Base-by-base conservation (phyloP, 805 yeast genomes). In the Saccharomycopsis sp. region DNA sequence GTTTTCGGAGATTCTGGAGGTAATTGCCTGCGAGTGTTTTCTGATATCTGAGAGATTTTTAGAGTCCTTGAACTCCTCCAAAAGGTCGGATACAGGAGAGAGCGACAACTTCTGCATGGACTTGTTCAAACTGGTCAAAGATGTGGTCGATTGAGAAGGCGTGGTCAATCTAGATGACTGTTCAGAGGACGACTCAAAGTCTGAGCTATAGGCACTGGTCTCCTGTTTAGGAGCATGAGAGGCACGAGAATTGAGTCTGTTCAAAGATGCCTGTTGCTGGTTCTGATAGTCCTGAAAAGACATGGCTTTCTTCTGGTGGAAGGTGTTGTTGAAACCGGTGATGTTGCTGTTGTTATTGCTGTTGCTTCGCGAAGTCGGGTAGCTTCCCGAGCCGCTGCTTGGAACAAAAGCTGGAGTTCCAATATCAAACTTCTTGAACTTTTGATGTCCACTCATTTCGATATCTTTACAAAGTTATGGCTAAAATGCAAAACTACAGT, bases 61-160 rank as follows among this genome's bases (percentile, higher is more conserved):
- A 3, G 85, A 82, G 41, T 67, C 67, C 60, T 81, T 81, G 55
- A 89, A 74, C 25, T 75, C 74, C 25, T 70, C 72, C 63, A 92
- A 73, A 58, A 78, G 69, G 23, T 80, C 84, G 34, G 86, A 78
- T 59, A 90, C 75, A 22, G 97, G 96, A 8, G 87, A 74, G 47
- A 83, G 66, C 19, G 79, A 80, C 56, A 89, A 72, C 63, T 86
- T 86, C 56, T 79, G 79, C 69, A 91, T 76, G 2, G 94, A 88
- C 44, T 86, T 80, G 64, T 82, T 81, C 60, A 91, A 75, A 3
- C 92, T 85, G 12, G 89, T 74, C 65, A 92, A 76, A 1, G 96
- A 87, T 2, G 89, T 78, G 8, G 91, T 81, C 3, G 93, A 84
- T n/a, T 82, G 77, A 24, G 73, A 69, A 55, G 79, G 78, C 3